Conservation (phyloP, 192 early-diverging fungal species). For the Linnemannia schmuckeri region DNA sequence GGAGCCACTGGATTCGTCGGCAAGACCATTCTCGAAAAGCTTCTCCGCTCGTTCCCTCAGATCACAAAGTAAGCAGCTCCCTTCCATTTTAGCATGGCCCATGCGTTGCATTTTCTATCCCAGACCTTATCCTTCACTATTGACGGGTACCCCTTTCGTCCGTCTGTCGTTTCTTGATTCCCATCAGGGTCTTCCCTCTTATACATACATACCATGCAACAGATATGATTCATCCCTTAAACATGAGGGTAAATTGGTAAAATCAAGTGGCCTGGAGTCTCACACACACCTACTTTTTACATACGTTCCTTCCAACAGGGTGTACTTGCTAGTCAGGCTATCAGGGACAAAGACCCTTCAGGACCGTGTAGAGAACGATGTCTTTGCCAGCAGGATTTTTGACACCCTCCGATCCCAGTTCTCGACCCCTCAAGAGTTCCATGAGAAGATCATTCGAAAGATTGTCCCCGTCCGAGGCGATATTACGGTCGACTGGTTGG, state of each 20-base stretch:
- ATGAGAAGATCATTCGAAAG: constrained; percentile 56
- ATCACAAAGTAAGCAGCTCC: constrained; percentile 51
- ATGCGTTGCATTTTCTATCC: neutral
- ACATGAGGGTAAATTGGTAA: too few species aligned
- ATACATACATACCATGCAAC: too few species aligned
- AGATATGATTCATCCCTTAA: too few species aligned
- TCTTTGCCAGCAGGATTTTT: constrained; percentile 57
- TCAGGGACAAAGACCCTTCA: constrained; percentile 46
- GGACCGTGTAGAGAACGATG: constrained; percentile 43
- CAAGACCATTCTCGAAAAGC: constrained; percentile 65
- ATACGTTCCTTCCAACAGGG: constrained; percentile 4
- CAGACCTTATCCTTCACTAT: neutral
- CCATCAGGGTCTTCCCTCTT: too few species aligned
- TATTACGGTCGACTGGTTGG: constrained; percentile 50
- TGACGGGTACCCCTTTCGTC: neutral
- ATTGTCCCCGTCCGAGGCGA: constrained; percentile 59
- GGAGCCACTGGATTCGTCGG: constrained; percentile 69
- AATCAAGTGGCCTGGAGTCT: too few species aligned
- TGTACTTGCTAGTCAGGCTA: constrained; percentile 45
- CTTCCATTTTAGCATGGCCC: neutral
- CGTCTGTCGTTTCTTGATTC: too few species aligned
- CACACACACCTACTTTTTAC: neutral
- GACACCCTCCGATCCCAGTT: constrained; percentile 50
- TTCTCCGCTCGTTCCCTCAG: constrained; percentile 52
- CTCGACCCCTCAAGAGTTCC: constrained; percentile 41